Evolutionary conservation across 2,329 filamentous ascomycete genomes (phyloP).

Genomic region (Penicillium sp.): DNA sequence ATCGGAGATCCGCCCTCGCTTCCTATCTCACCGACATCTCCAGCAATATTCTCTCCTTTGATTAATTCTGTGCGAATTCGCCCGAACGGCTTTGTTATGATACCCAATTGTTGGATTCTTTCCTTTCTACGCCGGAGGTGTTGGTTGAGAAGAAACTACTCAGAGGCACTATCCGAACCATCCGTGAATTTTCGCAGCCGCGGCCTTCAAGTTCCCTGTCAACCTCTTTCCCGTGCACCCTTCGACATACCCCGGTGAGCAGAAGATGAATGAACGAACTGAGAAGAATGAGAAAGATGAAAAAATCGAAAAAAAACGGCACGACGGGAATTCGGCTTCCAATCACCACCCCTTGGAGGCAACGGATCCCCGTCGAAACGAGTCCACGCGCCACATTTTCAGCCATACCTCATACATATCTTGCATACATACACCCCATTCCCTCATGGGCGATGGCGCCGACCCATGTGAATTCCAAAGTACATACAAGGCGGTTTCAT

Average conservation of each 20-base stretch:
- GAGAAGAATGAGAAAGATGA: constrained; percentile 1
- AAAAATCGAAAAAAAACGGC: constrained; percentile 13
- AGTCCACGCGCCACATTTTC: constrained; percentile 17
- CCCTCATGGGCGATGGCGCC: constrained; percentile 4
- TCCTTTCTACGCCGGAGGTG: constrained; percentile 27
- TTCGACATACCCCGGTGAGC: constrained; percentile 2
- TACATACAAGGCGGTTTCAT: constrained; percentile 8
- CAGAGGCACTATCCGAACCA: constrained; percentile 6
- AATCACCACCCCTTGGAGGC: constrained; percentile 11
- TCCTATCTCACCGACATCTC: constrained; percentile 11
- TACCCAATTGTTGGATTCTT: constrained; percentile 41
- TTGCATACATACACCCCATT: constrained; percentile 22
- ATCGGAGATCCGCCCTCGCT: constrained; percentile 16
- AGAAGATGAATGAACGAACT: neutral
- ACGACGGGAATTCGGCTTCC: constrained; percentile 2
- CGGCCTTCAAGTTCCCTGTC: neutral
- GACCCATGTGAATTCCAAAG: constrained; percentile 3
- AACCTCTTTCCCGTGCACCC: constrained; percentile 5
- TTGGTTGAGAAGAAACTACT: constrained; percentile 7
- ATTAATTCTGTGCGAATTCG: constrained; percentile 35
- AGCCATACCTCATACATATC: constrained; percentile 17
- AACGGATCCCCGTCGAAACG: constrained; percentile 16
- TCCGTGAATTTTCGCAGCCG: neutral
- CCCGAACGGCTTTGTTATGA: constrained; percentile 43
- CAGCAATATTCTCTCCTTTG: constrained; percentile 26